These are phyloP conservation scores for Lentinus brumalis DNA, from an alignment of 768 basidiomycete genomes.

Conservation along the genomic window DNA sequence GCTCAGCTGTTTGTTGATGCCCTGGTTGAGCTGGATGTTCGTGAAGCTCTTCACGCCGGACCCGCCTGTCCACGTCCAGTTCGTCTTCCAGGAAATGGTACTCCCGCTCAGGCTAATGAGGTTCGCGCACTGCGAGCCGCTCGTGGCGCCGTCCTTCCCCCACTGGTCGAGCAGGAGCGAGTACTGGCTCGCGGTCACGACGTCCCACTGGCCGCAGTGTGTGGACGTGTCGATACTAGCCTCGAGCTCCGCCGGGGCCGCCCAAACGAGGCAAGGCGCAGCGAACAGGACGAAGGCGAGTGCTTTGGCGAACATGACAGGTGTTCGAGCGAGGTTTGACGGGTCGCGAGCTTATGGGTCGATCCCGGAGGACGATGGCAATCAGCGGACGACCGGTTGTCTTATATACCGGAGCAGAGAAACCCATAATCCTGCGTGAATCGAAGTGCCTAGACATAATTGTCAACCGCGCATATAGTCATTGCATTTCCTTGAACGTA, in stretches of 20 bases:
- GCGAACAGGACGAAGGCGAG: conserved; percentile 6
- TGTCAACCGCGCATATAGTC: no score
- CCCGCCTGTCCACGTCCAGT: conserved; percentile 56
- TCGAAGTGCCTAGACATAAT: no score
- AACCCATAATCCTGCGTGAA: not conserved
- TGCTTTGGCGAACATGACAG: conserved; percentile 10
- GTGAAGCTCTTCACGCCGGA: conserved; percentile 62
- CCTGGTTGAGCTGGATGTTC: conserved; percentile 52
- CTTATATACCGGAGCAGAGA: not conserved
- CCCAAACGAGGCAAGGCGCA: conserved; percentile 8
- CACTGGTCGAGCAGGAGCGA: conserved; percentile 52
- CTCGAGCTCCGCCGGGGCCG: conserved; percentile 10
- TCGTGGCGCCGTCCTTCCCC: conserved; percentile 40
- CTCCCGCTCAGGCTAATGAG: conserved; percentile 45
- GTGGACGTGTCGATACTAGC: conserved; percentile 28
- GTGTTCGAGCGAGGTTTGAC: not conserved
- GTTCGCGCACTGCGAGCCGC: conserved; percentile 54
- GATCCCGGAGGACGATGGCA: not conserved
- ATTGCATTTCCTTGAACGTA: no score
- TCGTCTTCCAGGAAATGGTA: conserved; percentile 52
- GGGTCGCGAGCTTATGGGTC: not conserved
- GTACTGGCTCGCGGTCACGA: conserved; percentile 47
- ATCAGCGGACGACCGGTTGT: not conserved
- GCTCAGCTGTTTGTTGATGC: conserved; percentile 54
- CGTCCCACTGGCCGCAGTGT: conserved; percentile 54